Evolutionary conservation across 2,329 filamentous ascomycete genomes (phyloP), one percentile per base, ranked within the genome.

Genomic region (Colletotrichum sp.): DNA sequence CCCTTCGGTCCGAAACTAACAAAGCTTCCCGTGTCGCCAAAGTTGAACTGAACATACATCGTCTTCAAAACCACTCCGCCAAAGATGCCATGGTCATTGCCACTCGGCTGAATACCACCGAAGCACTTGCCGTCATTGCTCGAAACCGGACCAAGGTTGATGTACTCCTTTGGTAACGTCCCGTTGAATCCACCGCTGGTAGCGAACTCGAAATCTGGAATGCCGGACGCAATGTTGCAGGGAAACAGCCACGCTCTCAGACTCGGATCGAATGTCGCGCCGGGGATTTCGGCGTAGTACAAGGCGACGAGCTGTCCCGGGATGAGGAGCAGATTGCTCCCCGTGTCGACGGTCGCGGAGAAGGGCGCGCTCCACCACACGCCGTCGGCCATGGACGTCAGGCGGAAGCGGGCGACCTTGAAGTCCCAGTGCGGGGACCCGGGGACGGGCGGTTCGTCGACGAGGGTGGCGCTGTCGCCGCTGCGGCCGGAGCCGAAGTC

Each of bases 11-110:
- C 74, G 34, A 76, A 74, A 21, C 74, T 72, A 30, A 76, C 59
- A 9, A 69, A 76, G 21, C 26, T 60, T 28, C 70, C 70, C 6
- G 57, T 28, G 15, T 67, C 49, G 49, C 64, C 74, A 32, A 64
- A 76, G 36, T 74, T 76, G 30, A 76, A 36, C 60, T 74, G 70
- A 34, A 93, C 92, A 81, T 94, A 96, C 78, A 94, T 88, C 71
- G 91, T 91, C 90, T 97, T 97, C 79, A 97, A 89, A 86, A 96
- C 95, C 72, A 94, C 88, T 76, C 96, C 94, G 12, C 95, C 95
- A 72, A 96, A 90, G 81, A 98, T 95, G 72, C 89, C 91, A 78
- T 93, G 88, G 66, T 87, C 79, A 28, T 81, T 81, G 18, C 84
- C 84, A 59, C 87, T 84, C 39, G 86, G 88, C 87, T 97, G 95